Base-by-base conservation (phyloP, 1,284 basidiomycete species). In the Wolfiporia cocos region DNA sequence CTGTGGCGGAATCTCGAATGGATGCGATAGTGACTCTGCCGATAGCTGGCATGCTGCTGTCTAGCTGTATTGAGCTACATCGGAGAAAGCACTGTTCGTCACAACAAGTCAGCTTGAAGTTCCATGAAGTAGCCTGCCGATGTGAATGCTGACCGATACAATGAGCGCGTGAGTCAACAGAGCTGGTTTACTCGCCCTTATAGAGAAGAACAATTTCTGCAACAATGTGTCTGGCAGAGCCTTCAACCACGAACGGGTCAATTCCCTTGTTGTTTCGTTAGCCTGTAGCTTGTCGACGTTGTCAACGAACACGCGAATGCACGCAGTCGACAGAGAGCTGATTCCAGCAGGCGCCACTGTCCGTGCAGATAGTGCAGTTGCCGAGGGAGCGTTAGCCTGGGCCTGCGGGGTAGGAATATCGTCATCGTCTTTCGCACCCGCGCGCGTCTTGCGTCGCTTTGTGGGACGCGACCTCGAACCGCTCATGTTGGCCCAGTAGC, bases 161-260 rank as follows among this genome's bases (percentile, higher is more conserved):
- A 85, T 77, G 14, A 82, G 62, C 12, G 69, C 72, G 49, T 77
- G 69, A 12, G 60, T 67, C 24, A 84, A 62, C 39, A 71, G 61
- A 2, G 66, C 67, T 4, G 82, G 77, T 51, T 69, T 74, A 6
- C 66, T 58, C 1, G 63, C 54, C 42, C 64, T 67, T 22, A 85
- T 58, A 55, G 71, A 67, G 4, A 68, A 55, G 47, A 81, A 78
- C 11, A 84, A 39, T 43, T 61, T 70, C 29, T 73, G 68, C 9
- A 75, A 58, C 3, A 80, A 47, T 3, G 57, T n/a, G 34, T 82
- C 78, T 0, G 81, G 81, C 9, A 83, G 55, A 1, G 52, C 50
- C 41, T 67, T 64, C n/a, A 84, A 56, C 51, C 65, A 64, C 22
- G 47, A 41, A 20, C 68, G 65, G 2, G 68, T 60, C 14, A 47